phyloP scores from a whole-genome alignment of 2,329 filamentous ascomycete genomes.

The Hawksworthiomyces lignivorus region DNA sequence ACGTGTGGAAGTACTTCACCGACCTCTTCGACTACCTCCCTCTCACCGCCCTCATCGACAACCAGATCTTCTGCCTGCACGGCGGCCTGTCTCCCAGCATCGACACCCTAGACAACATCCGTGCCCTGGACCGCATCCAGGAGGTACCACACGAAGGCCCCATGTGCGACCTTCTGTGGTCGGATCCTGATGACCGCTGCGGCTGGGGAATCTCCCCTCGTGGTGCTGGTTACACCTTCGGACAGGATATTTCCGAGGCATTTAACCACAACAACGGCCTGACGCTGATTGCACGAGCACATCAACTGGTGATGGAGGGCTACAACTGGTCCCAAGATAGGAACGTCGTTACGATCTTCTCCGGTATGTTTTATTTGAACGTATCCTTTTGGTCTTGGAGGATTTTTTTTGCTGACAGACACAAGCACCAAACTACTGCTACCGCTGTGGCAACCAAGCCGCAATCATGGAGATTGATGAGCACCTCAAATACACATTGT shows the following conservation, averaged over 20 bases:
- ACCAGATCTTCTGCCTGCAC: slow-evolving; percentile 98
- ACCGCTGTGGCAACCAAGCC: slow-evolving; percentile 96
- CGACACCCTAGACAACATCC: slow-evolving; percentile 91
- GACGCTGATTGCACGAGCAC: slow-evolving; percentile 88
- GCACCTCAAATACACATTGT: slow-evolving; percentile 98
- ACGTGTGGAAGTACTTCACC: slow-evolving; percentile 99
- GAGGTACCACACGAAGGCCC: slow-evolving; percentile 97
- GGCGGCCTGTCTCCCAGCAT: slow-evolving; percentile 94
- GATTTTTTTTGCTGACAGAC: no score
- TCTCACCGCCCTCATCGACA: slow-evolving; percentile 93
- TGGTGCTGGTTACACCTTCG: slow-evolving; percentile 91
- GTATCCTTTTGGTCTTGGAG: not conserved
- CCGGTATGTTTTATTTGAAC: slow-evolving; percentile 48
- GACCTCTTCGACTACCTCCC: slow-evolving; percentile 98
- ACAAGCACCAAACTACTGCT: slow-evolving; percentile 85
- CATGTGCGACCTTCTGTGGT: slow-evolving; percentile 98
- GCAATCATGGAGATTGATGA: slow-evolving; percentile 99
- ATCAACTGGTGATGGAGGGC: slow-evolving; percentile 98
- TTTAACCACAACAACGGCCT: slow-evolving; percentile 99
- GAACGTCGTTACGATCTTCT: slow-evolving; percentile 98
- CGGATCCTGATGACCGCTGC: slow-evolving; percentile 92
- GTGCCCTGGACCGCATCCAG: slow-evolving; percentile 90
- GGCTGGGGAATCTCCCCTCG: slow-evolving; percentile 94
- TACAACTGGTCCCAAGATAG: slow-evolving; percentile 99
- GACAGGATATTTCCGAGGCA: slow-evolving; percentile 94